Percentiles rank a stretch among this genome's conserved stretches.
Conservation (phyloP, 345 rosid genomes). For the Populus nigra region DNA sequence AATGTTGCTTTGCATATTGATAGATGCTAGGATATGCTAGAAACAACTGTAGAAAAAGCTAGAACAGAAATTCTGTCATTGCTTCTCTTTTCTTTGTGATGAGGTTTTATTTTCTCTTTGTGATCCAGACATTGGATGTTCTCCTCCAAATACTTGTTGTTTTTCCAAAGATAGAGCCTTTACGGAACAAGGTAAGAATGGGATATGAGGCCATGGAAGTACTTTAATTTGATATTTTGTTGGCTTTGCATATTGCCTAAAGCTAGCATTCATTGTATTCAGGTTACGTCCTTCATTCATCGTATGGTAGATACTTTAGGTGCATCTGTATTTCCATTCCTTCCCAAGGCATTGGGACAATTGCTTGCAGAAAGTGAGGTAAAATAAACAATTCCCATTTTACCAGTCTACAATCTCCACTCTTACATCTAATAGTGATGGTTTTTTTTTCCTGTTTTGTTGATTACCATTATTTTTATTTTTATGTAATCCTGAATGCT, state of each 20-base stretch:
- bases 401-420: background rate
- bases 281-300: slow-evolving; percentile 93
- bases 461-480: background rate
- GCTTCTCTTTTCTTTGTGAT: background rate
- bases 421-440: too few relatives aligned
- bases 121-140: slow-evolving; percentile 78
- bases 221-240: background rate
- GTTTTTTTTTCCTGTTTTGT: background rate
- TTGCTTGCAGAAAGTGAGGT: slow-evolving; percentile 95
- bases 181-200: slow-evolving; percentile 72
- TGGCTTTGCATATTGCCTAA: slow-evolving; percentile 17
- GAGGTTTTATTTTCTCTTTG: slow-evolving; percentile 14
- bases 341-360: slow-evolving; percentile 86
- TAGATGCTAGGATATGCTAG: background rate
- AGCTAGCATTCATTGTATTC: slow-evolving; percentile 19
- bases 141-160: slow-evolving; percentile 74
- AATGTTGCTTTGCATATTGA: background rate
- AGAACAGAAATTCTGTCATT: background rate
- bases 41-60: background rate
- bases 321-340: slow-evolving; percentile 84
- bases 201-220: slow-evolving; percentile 4
- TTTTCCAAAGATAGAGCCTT: slow-evolving; percentile 75
- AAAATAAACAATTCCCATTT: slow-evolving; percentile 5
- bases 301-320: slow-evolving; percentile 98
- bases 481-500: background rate